Evolutionary conservation across 768 basidiomycete species (phyloP), one percentile per base, ranked within the genome.

Genomic region (Rhodotorula diobovata): DNA sequence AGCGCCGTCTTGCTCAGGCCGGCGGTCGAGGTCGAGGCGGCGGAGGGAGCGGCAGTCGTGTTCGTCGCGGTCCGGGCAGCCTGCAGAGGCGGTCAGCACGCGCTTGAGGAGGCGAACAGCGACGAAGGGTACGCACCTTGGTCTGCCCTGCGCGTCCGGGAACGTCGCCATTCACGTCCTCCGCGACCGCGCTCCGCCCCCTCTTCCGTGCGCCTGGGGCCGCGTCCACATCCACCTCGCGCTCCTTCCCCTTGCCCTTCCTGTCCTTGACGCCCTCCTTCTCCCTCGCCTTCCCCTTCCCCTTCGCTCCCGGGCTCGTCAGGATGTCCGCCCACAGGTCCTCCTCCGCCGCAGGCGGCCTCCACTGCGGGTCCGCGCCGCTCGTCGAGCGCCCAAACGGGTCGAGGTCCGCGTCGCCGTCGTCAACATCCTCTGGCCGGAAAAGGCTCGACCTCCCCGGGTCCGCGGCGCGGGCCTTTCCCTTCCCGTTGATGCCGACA

Each of bases 291-390:
- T 60, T 61, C 21, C 46, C 61, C 61, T 62, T 62, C 34, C 20
- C 37, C n/a, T 5, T 28, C 51, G 32, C 8, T 32, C 35, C 28
- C 51, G 32, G 25, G 34, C 34, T 46, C 41, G 21, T 60, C 5
- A 71, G 50, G 25, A 61, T 56, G 1, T 60, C 59, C 16, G 41
- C 55, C 70, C 70, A 71, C 3, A 28, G 55, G 45, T 71, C 70
- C 5, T 56, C 37, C 18, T 59, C 58, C 28, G n/a, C n/a, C n/a
- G 15, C n/a, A 2, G 48, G 23, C 28, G 48, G 25, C 25, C 48
- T 25, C 25, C 25, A 3, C 25, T 30, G 51, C n/a, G 51, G n/a
- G n/a, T 9, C 10, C 15, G n/a, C n/a, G 0, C n/a, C 28, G n/a
- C 5, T 53, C 51, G 51, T 4, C 51, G 51, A n/a, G n/a, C n/a